Percentiles rank a stretch among this genome's conserved stretches.
Evolutionary conservation across 2,329 filamentous ascomycete species (phyloP).

Genomic region (Ophiocordyceps camponoti-rufipedis): DNA sequence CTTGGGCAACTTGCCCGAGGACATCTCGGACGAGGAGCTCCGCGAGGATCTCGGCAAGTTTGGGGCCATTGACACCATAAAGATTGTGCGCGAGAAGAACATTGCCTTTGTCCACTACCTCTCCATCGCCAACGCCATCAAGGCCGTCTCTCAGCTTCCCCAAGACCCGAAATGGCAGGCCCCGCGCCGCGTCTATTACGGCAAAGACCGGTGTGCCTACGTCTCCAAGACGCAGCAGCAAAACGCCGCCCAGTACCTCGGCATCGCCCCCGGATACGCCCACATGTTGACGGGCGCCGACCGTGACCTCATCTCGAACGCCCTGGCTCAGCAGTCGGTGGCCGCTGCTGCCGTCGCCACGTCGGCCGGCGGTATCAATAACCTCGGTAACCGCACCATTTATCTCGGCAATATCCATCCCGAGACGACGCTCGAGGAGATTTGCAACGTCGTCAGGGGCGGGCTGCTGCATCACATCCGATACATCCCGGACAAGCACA

Average conservation of each 20-base stretch:
- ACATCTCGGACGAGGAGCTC: conserved; percentile 77
- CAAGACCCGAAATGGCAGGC: conserved; percentile 96
- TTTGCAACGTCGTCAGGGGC: conserved; percentile 95
- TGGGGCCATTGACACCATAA: conserved; percentile 89
- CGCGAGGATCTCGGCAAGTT: conserved; percentile 93
- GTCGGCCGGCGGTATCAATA: conserved; percentile 90
- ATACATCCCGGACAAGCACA: conserved; percentile 99
- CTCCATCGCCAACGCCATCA: conserved; percentile 95
- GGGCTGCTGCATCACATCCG: conserved; percentile 94
- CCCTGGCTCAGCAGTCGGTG: conserved; percentile 91
- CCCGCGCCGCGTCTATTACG: conserved; percentile 91
- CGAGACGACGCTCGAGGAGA: conserved; percentile 97
- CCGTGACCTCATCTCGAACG: conserved; percentile 89
- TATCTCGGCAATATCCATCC: conserved; percentile 98
- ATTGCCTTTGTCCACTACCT: conserved; percentile 97
- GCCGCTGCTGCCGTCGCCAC: conserved; percentile 93
- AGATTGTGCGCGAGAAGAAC: conserved; percentile 92
- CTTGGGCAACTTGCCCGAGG: conserved; percentile 80
- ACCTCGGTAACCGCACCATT: conserved; percentile 91
- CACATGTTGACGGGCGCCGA: conserved; percentile 93
- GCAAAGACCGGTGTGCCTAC: conserved; percentile 95
- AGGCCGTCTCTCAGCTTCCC: conserved; percentile 88
- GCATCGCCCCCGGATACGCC: conserved; percentile 89
- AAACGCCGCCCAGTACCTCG: conserved; percentile 93
- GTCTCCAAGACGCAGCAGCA: conserved; percentile 99